Base-by-base conservation (phyloP, 805 yeast species). In the Wickerhamomyces sydowiorum region DNA sequence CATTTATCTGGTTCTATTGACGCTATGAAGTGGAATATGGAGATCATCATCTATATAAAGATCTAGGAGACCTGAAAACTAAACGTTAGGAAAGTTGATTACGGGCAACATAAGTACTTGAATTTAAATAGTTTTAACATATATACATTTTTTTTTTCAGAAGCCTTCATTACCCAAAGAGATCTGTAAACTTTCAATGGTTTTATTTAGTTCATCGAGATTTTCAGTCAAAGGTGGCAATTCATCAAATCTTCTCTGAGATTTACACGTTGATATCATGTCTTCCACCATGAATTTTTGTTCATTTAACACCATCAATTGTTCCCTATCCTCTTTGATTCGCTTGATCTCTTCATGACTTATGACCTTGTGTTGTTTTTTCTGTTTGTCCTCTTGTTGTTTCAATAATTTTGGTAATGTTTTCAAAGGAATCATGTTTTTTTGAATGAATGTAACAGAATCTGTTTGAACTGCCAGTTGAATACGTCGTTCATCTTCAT, bases 301-400 rank as follows among this genome's bases (percentile, higher is more conserved):
- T 57, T 90, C 98, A 46, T 82, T 82, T 55, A 88, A 63, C 10
- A 91, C 96, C 83, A 90, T 85, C 44, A 90, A 63, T 49, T 83
- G 82, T 50, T 88, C 91, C 36, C 93, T 64, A 22, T 70, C 62
- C 38, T 71, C 71, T 34, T 89, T 69, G 9, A 84, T 73, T 47
- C 80, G 74, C 39, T 75, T 71, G 5, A 80, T 70, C 2, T 62
- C 54, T 61, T 76, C 37, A 67, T 70, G 36, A 17, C 56, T 58
- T 21, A 52, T 45, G 21, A 46, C 45, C 17, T 39, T 58, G 37
- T 38, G 58, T 42, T 19, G 48, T 20, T 14, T 37, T 42, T 40
- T 50, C 39, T 40, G 47, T 6, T 44, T 42, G 22, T 41, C 39
- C 13, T 48, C 51, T 8, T 49, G 34, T 17, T 52, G 38, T 44